Evolutionary conservation across 495 filamentous ascomycete genomes (phyloP), one percentile per base, ranked within the genome.

Genomic region (Penicillium simplicissimum): DNA sequence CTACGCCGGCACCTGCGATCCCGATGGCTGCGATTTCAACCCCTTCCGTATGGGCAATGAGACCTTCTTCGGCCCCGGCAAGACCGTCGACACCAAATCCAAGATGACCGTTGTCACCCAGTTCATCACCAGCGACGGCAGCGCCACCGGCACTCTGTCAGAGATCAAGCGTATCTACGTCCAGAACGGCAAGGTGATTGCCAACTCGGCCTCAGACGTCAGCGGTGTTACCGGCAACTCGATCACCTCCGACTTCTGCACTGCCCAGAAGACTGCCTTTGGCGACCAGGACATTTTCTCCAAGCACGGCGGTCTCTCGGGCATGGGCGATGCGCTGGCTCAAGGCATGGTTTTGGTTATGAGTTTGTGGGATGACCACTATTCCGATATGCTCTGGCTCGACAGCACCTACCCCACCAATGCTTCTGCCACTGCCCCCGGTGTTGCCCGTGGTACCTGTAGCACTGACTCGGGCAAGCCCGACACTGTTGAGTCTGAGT

Each of bases 1-100:
- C 52, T 83, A 83, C 60, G 73, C 57, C 40, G 84, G 81, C 52
- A 81, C 84, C 52, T 93, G 90, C 71, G 90, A 93, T 67, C 85
- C 90, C 63, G 87, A 87, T 67, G 88, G 88, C 60, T 93, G 90
- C 71, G 89, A 91, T 70, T 90, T 88, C 84, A 93, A 93, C 85
- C 75, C 84, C n/a, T 91, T 85, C 83, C 84, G 84, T 65, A 77
- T 84, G 76, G 88, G 88, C 57, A 79, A 87, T 74, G 79, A 67
- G 25, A 69, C 65, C 70, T 92, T 87, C 83, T 90, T 83, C 77
- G 88, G 86, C 47, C 70, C 75, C 25, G 83, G 81, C 67, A 79
- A 76, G 74, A 86, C 71, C 15, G 72, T 91, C 71, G 84, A 91
- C 76, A 89, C 88, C 59, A 81, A 73, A 64, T 78, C 81, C 58